Evolutionary conservation across 2,329 filamentous ascomycete species (phyloP).

Genomic region (Claviceps humidiphila): DNA sequence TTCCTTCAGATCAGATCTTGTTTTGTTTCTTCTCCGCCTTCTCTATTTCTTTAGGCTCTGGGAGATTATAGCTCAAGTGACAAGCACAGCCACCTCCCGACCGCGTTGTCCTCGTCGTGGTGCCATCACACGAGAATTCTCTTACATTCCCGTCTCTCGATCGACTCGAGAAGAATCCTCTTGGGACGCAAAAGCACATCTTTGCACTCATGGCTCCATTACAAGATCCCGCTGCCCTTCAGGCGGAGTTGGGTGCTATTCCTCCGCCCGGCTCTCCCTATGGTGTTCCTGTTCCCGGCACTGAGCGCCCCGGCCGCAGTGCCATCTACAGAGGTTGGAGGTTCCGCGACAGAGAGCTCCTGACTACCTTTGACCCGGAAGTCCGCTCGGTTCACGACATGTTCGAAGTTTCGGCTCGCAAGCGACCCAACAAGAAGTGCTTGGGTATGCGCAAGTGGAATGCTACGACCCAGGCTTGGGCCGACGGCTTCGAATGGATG

Average conservation of each 20-base stretch:
- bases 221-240: conserved; percentile 24
- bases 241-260: conserved; percentile 41
- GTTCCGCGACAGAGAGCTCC: conserved; percentile 55
- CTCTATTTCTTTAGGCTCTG: too few species aligned
- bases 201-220: conserved; percentile 17
- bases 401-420: conserved; percentile 56
- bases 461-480: conserved; percentile 55
- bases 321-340: conserved; percentile 75
- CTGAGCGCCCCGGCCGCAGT: conserved; percentile 57
- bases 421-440: conserved; percentile 54
- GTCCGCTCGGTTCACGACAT: conserved; percentile 64
- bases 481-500: conserved; percentile 68
- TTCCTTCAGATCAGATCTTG: not conserved
- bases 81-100: too few species aligned
- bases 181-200: not conserved
- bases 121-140: not conserved
- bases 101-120: too few species aligned
- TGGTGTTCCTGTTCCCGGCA: conserved; percentile 62
- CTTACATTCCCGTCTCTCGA: not conserved
- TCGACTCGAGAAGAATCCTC: conserved; percentile 5
- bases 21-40: not conserved
- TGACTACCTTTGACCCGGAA: conserved; percentile 59
- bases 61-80: too few species aligned
- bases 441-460: conserved; percentile 76
- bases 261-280: conserved; percentile 69